A percentile compares a stretch with the other conserved stretches of the same genome.
These are phyloP conservation scores for Bimuria novae-zelandiae DNA, from an alignment of 2,329 filamentous ascomycete genomes.

Conservation along the genomic window DNA sequence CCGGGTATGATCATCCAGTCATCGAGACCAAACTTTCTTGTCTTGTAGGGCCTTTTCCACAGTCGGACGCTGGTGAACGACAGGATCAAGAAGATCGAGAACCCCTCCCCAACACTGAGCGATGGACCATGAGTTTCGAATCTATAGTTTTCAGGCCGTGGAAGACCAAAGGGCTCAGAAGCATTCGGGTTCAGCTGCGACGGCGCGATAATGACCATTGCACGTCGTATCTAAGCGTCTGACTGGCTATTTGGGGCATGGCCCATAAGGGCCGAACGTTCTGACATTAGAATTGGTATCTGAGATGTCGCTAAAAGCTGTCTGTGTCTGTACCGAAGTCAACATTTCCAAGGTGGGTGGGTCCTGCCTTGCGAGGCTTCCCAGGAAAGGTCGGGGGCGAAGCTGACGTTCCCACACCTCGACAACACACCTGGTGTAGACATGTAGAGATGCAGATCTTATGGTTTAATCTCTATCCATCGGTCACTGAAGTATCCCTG, in stretches of 20 bases:
- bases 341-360: background rate
- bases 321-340: background rate
- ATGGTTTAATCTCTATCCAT: background rate
- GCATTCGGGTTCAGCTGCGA: background rate
- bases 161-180: background rate
- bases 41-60: background rate
- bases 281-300: background rate
- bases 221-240: background rate
- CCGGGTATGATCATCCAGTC: background rate
- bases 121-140: background rate
- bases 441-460: background rate
- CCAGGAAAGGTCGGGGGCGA: background rate
- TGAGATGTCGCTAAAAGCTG: background rate
- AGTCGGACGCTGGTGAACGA: background rate
- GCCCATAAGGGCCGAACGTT: background rate
- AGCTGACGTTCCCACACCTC: background rate
- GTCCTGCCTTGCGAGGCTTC: background rate
- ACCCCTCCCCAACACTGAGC: background rate
- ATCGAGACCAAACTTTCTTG: background rate
- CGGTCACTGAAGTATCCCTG: background rate
- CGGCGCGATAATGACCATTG: background rate
- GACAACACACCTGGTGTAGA: background rate
- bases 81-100: background rate
- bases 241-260: background rate
- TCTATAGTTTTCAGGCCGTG: background rate